phyloP scores from a whole-genome alignment of 805 yeast genomes.

The Starmerella khaoyaiensis region DNA sequence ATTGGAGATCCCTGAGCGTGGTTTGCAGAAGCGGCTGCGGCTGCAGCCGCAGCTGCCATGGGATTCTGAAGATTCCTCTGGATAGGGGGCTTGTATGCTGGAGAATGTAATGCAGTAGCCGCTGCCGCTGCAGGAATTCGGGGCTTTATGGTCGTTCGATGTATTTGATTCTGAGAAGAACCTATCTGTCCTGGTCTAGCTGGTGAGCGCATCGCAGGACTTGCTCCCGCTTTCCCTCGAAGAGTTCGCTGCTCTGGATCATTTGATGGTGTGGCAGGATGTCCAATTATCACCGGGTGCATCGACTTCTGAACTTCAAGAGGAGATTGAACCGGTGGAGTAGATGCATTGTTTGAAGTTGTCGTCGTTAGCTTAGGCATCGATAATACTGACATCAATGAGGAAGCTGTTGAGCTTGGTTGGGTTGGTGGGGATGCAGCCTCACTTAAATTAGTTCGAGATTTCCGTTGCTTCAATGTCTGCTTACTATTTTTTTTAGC shows the following conservation, averaged over 20 bases:
- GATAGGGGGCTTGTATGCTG: constrained; percentile 5
- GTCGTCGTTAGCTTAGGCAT: constrained; percentile 1
- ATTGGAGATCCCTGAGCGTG: constrained; percentile 5
- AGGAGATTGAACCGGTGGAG: no score
- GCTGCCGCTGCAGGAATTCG: constrained; percentile 18
- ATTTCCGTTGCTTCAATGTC: constrained; percentile 10
- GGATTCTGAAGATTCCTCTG: constrained; percentile 8
- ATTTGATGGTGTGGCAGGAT: background rate
- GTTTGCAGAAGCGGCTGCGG: constrained; percentile 17
- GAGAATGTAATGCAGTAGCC: constrained; percentile 16
- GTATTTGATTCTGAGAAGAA: background rate
- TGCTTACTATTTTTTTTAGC: constrained; percentile 17
- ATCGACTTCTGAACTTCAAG: constrained; percentile 1
- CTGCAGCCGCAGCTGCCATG: constrained; percentile 21
- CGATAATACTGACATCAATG: background rate
- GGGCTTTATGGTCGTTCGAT: no score
- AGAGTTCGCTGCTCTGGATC: background rate
- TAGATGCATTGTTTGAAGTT: background rate
- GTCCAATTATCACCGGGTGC: background rate
- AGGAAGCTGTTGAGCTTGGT: background rate
- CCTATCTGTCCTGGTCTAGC: constrained; percentile 7
- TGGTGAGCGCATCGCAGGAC: constrained; percentile 18
- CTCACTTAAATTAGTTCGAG: constrained; percentile 10
- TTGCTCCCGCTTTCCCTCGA: constrained; percentile 13
- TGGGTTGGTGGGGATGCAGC: background rate